phyloP scores from a whole-genome alignment of 768 basidiomycete genomes.

The Macrolepiota dolichaula region DNA sequence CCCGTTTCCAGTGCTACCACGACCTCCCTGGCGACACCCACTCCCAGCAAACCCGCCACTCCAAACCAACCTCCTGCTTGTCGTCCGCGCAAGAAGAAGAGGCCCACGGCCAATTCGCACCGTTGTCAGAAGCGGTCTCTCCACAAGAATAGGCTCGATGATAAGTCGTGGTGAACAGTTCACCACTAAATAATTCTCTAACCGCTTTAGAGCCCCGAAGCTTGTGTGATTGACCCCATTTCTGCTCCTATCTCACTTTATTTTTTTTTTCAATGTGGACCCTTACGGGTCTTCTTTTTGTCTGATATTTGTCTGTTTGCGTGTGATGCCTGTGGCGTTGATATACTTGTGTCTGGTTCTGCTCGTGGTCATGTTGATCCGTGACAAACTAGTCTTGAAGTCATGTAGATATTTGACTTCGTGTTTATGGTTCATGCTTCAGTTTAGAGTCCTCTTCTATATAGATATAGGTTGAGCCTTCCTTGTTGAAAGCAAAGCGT shows the following conservation, averaged over 20 bases:
- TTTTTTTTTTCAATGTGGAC: background rate
- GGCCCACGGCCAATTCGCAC: background rate
- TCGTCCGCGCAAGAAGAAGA: background rate
- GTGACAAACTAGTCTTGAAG: background rate
- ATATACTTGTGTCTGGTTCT: background rate
- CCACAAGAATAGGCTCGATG: constrained; percentile 1
- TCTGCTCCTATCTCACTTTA: background rate
- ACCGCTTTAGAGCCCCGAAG: background rate
- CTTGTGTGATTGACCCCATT: background rate
- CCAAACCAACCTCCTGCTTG: background rate
- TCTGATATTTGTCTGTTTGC: background rate
- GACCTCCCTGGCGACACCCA: background rate
- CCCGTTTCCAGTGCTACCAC: background rate
- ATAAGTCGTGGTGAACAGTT: background rate
- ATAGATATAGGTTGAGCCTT: background rate
- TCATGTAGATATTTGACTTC: background rate
- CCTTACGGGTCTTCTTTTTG: background rate
- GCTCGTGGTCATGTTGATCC: background rate
- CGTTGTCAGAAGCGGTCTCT: background rate
- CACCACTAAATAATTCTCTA: background rate
- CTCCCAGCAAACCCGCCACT: background rate
- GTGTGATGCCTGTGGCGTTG: background rate
- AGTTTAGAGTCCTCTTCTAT: background rate
- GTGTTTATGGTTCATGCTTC: background rate
- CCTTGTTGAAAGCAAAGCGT: too few species aligned